Evolutionary conservation across 2,329 filamentous ascomycete species (phyloP).

Genomic region (Paraconiothyrium brasiliense): DNA sequence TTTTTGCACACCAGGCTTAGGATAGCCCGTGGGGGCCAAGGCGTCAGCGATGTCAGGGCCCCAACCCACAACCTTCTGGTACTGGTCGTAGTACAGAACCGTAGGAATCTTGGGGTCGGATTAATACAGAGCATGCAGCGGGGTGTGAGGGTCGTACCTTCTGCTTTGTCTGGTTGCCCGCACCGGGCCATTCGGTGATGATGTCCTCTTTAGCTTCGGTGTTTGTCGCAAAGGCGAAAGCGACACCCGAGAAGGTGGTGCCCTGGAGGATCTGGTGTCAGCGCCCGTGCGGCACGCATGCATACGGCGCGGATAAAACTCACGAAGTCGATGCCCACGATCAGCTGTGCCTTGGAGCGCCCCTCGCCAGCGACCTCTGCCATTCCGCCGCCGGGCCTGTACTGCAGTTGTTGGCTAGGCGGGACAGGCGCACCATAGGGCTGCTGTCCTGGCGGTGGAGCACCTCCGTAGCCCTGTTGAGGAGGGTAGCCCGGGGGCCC

Average conservation of each 20-base stretch:
- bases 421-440: slow-evolving; percentile 35
- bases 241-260: slow-evolving; percentile 97
- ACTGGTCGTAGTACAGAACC: slow-evolving; percentile 99
- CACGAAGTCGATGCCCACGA: slow-evolving; percentile 99
- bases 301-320: slow-evolving; percentile 21
- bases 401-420: slow-evolving; percentile 42
- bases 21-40: slow-evolving; percentile 94
- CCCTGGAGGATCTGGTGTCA: slow-evolving; percentile 64
- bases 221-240: slow-evolving; percentile 92
- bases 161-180: slow-evolving; percentile 97
- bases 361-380: slow-evolving; percentile 86
- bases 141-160: slow-evolving; percentile 69
- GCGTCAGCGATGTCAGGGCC: slow-evolving; percentile 98
- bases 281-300: slow-evolving; percentile 23
- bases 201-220: slow-evolving; percentile 98
- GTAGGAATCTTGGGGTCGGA: slow-evolving; percentile 80
- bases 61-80: slow-evolving; percentile 99
- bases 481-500: slow-evolving; percentile 52
- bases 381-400: slow-evolving; percentile 44
- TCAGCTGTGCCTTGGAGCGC: slow-evolving; percentile 93
- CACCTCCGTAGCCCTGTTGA: slow-evolving; percentile 47
- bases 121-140: slow-evolving; percentile 10
- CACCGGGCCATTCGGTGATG: slow-evolving; percentile 98
- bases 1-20: slow-evolving; percentile 97
- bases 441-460: slow-evolving; percentile 33